Percentiles rank a stretch among this genome's conserved stretches.
phyloP scores from a whole-genome alignment of 441 rosid species.

The Euphorbia neoarborescens region DNA sequence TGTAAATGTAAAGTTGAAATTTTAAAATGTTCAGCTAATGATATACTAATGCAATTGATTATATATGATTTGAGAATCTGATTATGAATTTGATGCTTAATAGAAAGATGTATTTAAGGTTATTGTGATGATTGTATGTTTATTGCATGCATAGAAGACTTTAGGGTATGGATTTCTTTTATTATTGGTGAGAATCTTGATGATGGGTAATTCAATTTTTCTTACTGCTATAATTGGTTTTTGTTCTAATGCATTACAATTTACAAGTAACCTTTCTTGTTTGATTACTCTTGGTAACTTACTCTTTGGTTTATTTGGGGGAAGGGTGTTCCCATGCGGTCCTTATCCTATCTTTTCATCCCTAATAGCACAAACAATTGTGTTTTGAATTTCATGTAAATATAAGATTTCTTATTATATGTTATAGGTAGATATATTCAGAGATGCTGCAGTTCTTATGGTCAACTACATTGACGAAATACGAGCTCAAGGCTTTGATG shows the following conservation, averaged over 20 bases:
- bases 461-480: constrained; percentile 83
- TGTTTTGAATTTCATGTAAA: not conserved
- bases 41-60: not conserved
- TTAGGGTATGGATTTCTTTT: not conserved
- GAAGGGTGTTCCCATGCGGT: not conserved
- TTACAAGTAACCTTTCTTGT: not conserved
- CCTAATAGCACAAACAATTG: not conserved
- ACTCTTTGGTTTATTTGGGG: not conserved
- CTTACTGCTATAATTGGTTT: not conserved
- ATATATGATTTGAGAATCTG: not conserved
- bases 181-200: not conserved
- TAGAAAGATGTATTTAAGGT: not conserved
- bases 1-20: not conserved
- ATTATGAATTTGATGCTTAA: not conserved
- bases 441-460: constrained; percentile 92
- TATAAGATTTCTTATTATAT: constrained; percentile 9
- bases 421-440: constrained; percentile 86
- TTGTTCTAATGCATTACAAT: not conserved
- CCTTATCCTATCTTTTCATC: not conserved
- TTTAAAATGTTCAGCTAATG: not conserved
- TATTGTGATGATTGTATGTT: not conserved
- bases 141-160: not conserved
- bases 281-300: not conserved
- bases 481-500: constrained; percentile 79
- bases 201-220: not conserved